phyloP scores from a whole-genome alignment of 1,284 basidiomycete genomes.

The Puccinia sorghi region DNA sequence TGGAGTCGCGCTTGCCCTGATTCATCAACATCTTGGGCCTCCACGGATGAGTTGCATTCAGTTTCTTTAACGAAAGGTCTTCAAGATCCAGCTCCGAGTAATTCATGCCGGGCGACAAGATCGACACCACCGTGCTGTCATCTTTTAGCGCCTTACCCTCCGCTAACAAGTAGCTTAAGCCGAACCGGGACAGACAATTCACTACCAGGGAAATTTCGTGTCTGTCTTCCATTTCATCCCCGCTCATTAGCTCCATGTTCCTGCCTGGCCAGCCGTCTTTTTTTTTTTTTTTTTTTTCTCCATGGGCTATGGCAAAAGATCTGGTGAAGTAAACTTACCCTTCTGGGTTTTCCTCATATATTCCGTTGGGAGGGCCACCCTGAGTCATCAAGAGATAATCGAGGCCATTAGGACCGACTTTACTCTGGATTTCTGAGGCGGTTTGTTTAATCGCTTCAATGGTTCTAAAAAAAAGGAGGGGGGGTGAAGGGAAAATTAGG shows the following conservation, averaged over 20 bases:
- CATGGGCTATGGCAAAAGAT: slow-evolving; percentile 34
- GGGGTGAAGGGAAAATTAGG: background rate
- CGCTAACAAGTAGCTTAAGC: slow-evolving; percentile 57
- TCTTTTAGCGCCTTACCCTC: slow-evolving; percentile 56
- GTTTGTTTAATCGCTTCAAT: slow-evolving; percentile 36
- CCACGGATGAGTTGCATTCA: slow-evolving; percentile 50
- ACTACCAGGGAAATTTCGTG: slow-evolving; percentile 58
- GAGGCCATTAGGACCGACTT: slow-evolving; percentile 53
- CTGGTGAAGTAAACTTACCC: slow-evolving; percentile 9
- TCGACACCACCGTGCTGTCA: slow-evolving; percentile 53
- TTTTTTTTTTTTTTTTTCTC: background rate
- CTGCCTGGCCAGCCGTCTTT: background rate
- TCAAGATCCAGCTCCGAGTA: slow-evolving; percentile 53
- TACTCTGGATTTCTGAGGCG: slow-evolving; percentile 10
- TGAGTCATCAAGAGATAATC: slow-evolving; percentile 59
- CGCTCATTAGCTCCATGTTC: background rate
- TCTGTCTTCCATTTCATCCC: slow-evolving; percentile 28
- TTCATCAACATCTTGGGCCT: slow-evolving; percentile 54
- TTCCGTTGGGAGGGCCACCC: slow-evolving; percentile 54
- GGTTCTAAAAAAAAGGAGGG: slow-evolving; percentile 34
- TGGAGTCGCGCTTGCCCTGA: slow-evolving; percentile 49
- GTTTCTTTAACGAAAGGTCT: slow-evolving; percentile 56
- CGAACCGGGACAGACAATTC: slow-evolving; percentile 58
- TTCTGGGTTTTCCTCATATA: slow-evolving; percentile 51
- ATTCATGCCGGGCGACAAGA: slow-evolving; percentile 56